Evolutionary conservation across 2,329 filamentous ascomycete genomes (phyloP), one percentile per base, ranked within the genome.

Genomic region (Scortechinia acanthostroma): DNA sequence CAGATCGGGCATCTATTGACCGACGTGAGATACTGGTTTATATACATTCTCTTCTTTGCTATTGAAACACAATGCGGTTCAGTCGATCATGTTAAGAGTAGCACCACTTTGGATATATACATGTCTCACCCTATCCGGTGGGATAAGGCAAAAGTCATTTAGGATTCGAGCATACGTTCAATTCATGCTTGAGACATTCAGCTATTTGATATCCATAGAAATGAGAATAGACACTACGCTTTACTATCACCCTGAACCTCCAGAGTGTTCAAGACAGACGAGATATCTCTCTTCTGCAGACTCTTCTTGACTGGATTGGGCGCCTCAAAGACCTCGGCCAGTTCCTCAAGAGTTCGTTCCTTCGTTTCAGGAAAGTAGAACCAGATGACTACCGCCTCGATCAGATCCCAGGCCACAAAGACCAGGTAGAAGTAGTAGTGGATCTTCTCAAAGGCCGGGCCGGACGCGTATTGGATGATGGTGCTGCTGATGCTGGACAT

Each of bases 121-220:
- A n/a, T n/a, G n/a, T n/a, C n/a, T n/a, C n/a, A n/a, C n/a, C n/a
- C n/a, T n/a, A n/a, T n/a, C n/a, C n/a, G n/a, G n/a, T n/a, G n/a
- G n/a, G n/a, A n/a, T n/a, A n/a, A n/a, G n/a, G n/a, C n/a, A 14
- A 76, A 63, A 43, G 74, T n/a, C n/a, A n/a, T n/a, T 46, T 72
- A 75, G 0, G 73, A 69, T 72, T 72, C 76, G 48, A 76, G 76
- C 44, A 75, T 74, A 1, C 73, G 59, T 14, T 68, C 58, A 1
- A 73, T 65, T 2, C 71, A 68, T 50, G 76, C 71, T 28, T 65
- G n/a, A n/a, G n/a, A n/a, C n/a, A n/a, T n/a, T n/a, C n/a, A n/a
- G n/a, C n/a, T n/a, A n/a, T n/a, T n/a, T n/a, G n/a, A n/a, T n/a
- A n/a, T n/a, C n/a, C n/a, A n/a, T n/a, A n/a, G n/a, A n/a, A n/a